These are phyloP conservation scores for Orbilia javanica DNA, from an alignment of 2,329 filamentous ascomycete species.

Conservation along the genomic window DNA sequence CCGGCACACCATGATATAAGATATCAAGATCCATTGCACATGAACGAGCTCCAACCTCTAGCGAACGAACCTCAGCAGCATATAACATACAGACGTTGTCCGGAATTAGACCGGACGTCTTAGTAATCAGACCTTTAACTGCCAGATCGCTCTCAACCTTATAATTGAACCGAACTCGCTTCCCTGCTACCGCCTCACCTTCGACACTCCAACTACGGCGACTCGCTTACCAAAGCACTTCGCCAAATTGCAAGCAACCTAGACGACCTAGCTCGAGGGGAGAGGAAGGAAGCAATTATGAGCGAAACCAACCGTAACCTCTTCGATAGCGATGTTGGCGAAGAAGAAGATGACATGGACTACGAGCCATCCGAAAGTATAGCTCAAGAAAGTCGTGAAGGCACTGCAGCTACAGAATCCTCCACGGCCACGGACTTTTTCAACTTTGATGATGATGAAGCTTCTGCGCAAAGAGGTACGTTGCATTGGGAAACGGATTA, in stretches of 20 bases:
- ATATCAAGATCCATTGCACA: conserved; percentile 7
- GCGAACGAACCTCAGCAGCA: background rate
- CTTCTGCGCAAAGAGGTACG: conserved; percentile 4
- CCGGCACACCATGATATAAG: too few species aligned
- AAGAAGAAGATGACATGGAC: conserved; percentile 63
- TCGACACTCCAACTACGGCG: background rate
- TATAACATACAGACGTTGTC: background rate
- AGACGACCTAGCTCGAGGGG: conserved; percentile 1
- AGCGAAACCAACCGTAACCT: conserved; percentile 20
- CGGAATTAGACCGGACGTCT: conserved; percentile 30
- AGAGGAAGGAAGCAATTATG: conserved; percentile 7
- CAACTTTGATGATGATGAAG: conserved; percentile 64
- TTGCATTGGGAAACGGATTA: background rate
- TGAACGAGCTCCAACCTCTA: background rate
- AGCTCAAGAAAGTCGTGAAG: conserved; percentile 39
- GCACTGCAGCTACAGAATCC: conserved; percentile 25
- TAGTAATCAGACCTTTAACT: conserved; percentile 32
- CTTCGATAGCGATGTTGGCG: conserved; percentile 60
- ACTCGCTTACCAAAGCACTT: background rate
- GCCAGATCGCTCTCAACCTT: background rate
- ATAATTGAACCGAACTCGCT: conserved; percentile 23
- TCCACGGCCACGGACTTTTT: conserved; percentile 64
- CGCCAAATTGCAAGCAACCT: conserved; percentile 1
- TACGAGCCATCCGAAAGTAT: conserved; percentile 61
- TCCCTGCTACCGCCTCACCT: background rate